Conservation (phyloP, 345 rosid species). For the Moricandia moricandioides region DNA sequence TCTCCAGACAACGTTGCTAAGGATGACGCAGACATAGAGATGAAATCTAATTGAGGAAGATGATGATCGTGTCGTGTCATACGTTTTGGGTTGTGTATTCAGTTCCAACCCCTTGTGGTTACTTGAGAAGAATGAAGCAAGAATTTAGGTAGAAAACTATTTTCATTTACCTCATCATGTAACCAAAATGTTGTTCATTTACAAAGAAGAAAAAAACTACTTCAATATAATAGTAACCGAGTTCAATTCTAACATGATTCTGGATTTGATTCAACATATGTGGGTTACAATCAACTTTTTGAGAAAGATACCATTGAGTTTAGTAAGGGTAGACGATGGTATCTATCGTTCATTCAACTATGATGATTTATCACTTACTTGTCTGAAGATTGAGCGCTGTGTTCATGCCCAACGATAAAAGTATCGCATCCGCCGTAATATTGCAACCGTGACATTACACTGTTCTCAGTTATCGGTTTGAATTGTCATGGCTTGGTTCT, state of each 20-base stretch:
- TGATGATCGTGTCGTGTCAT: background rate
- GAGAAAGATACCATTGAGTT: background rate
- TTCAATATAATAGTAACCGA: background rate
- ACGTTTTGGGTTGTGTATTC: background rate
- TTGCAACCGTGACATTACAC: background rate
- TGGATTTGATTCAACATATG: too few species aligned
- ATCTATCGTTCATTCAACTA: background rate
- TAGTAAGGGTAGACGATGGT: background rate
- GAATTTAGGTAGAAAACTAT: background rate
- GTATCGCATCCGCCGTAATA: background rate
- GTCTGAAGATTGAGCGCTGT: too few species aligned
- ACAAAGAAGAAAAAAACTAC: background rate
- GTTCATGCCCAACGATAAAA: too few species aligned
- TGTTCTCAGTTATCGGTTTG: background rate
- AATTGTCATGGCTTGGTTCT: background rate
- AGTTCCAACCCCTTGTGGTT: background rate
- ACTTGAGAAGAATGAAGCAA: background rate
- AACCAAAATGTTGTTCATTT: background rate
- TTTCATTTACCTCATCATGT: background rate
- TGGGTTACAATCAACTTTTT: too few species aligned
- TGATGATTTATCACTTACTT: background rate
- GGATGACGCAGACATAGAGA: constrained; percentile 62
- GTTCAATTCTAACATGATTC: too few species aligned
- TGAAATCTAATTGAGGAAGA: constrained; percentile 62
- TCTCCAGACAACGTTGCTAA: constrained; percentile 38